Evolutionary conservation across 805 yeast genomes (phyloP), one percentile per base, ranked within the genome.

Genomic region (Yamadazyma ubonensis): DNA sequence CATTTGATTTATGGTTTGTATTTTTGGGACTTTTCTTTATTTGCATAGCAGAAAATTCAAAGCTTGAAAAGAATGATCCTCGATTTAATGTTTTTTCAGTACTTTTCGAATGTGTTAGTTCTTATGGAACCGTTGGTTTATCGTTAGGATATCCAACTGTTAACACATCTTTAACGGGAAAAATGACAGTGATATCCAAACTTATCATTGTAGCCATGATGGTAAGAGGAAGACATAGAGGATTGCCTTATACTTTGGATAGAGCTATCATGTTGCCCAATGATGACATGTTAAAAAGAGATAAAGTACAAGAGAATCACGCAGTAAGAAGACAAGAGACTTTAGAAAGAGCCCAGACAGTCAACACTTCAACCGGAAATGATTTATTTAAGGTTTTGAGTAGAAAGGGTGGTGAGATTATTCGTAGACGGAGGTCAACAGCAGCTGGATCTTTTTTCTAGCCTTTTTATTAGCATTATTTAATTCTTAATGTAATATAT

Each of bases 181-280:
- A 83, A 54, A 87, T 91, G 57, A 75, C 76, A 15, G 72, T 74
- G 0, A 53, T 91, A 6, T 84, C 96, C 1, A 93, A 93, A 55
- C 68, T 93, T 32, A 86, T 91, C 2, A 80, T 93, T 27, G 80
- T 87, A 48, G 91, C 89, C 4, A 79, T 89, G 83, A 80, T 93
- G 85, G 75, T 93, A 32, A 79, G 99, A 67, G 98, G 99, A 7
- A 75, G 97, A 43, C 97, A 90, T 55, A 86, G 99, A 75, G 98
- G 98, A 26, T 71, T 93, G 43, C 99, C 99, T 1, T 89, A 91
- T 57, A 71, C 90, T 0, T 75, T 93, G 42, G 99, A 93, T 63
- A 79, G 99, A 58, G 98, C 99, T 26, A 85, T 93, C 48, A 81
- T 91, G 73, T 60, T 91, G 36, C 91, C 95, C 6, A 77, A 83